Evolutionary conservation across 2,329 filamentous ascomycete genomes (phyloP).

Genomic region (Botrytis elliptica): DNA sequence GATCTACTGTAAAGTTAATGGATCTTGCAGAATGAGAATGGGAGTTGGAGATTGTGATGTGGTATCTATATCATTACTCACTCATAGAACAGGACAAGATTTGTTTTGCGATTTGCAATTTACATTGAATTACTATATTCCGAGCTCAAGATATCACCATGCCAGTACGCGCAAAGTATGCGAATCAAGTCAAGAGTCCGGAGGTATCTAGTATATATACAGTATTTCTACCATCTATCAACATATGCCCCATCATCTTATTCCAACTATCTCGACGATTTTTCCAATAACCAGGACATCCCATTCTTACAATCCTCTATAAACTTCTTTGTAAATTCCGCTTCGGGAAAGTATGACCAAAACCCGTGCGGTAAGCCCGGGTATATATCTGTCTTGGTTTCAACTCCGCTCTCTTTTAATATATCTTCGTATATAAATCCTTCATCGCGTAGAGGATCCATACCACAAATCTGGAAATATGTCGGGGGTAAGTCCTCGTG

Average conservation of each 20-base stretch:
- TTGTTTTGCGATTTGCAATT: background rate
- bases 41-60: background rate
- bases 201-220: background rate
- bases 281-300: slow-evolving; percentile 5
- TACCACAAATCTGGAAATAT: slow-evolving; percentile 51
- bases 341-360: slow-evolving; percentile 36
- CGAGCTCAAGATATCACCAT: background rate
- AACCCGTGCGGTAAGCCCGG: slow-evolving; percentile 39
- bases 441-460: slow-evolving; percentile 53
- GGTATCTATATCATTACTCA: background rate
- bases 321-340: slow-evolving; percentile 28
- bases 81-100: background rate
- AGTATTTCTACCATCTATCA: background rate
- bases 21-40: background rate
- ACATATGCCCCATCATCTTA: background rate
- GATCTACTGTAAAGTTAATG: background rate
- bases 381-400: slow-evolving; percentile 38
- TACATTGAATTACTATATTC: background rate
- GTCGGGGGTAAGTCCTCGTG: slow-evolving; percentile 44
- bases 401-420: slow-evolving; percentile 43
- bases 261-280: background rate
- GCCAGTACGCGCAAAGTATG: background rate
- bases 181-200: background rate
- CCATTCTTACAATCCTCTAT: background rate
- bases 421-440: slow-evolving; percentile 51